Percentiles rank a stretch among this genome's conserved stretches.
phyloP scores from a whole-genome alignment of 176 grass and related monocot genomes.

The Rhipidocladum racemiflorum region DNA sequence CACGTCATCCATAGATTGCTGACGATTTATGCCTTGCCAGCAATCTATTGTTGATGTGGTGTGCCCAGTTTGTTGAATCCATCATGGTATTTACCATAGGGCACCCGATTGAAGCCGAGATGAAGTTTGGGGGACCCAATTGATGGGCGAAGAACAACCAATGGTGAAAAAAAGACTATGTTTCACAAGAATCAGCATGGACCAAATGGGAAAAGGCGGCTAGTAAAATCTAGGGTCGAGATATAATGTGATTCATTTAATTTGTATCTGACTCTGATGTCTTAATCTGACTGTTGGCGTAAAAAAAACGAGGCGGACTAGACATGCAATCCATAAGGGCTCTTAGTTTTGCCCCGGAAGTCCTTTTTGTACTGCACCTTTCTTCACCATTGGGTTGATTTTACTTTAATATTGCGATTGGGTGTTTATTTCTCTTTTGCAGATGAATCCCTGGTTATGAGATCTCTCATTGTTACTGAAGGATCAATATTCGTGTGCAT shows the following conservation, averaged over 20 bases:
- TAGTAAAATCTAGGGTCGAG: background rate
- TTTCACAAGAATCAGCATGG: background rate
- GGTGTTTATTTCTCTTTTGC: conserved; percentile 39
- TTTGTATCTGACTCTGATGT: background rate
- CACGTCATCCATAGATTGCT: background rate
- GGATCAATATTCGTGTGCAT: conserved; percentile 65
- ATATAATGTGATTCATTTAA: background rate
- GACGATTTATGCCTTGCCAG: background rate
- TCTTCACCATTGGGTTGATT: background rate
- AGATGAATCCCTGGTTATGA: conserved; percentile 51
- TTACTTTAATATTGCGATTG: conserved; percentile 13
- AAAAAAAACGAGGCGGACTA: background rate
- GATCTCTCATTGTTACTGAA: conserved; percentile 70
- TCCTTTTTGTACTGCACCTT: background rate
- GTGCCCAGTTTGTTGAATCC: background rate
- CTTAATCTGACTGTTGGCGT: background rate
- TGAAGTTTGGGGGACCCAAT: background rate
- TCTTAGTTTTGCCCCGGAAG: background rate
- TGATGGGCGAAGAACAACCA: background rate
- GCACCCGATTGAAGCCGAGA: background rate
- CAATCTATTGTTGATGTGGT: background rate
- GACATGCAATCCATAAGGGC: background rate
- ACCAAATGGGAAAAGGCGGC: background rate
- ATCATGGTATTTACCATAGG: background rate
- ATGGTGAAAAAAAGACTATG: background rate